Evolutionary conservation across 2,329 filamentous ascomycete species (phyloP).

Genomic region (Xylaria sp.): DNA sequence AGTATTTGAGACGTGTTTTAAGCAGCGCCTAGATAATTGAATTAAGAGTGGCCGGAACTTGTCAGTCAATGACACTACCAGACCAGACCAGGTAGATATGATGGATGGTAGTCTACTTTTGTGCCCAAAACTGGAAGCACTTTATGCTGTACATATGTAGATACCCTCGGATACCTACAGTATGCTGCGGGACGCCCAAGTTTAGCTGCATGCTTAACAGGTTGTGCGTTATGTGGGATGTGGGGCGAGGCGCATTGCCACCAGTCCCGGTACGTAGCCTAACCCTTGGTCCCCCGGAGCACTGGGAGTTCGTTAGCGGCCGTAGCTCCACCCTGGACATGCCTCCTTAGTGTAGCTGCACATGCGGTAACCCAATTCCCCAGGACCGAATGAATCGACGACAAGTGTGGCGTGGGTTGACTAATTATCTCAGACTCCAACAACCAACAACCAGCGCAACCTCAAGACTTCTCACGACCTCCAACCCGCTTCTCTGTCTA

Average conservation of each 20-base stretch:
- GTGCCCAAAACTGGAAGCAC: not conserved
- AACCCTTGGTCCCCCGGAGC: not conserved
- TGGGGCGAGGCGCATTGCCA: too few relatives aligned
- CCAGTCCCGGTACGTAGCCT: not conserved
- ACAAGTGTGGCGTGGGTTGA: slow-evolving; percentile 34
- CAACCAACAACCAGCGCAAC: slow-evolving; percentile 1
- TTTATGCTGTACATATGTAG: not conserved
- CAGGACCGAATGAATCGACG: slow-evolving; percentile 32
- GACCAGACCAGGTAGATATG: not conserved
- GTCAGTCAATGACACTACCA: not conserved
- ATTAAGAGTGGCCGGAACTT: not conserved
- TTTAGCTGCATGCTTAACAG: too few relatives aligned
- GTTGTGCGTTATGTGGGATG: too few relatives aligned
- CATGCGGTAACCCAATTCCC: slow-evolving; percentile 4
- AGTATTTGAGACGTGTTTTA: not conserved
- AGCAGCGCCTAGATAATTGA: not conserved
- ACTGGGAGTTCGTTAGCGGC: not conserved
- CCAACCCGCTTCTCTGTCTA: slow-evolving; percentile 1
- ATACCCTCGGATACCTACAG: too few relatives aligned
- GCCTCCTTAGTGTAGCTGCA: not conserved
- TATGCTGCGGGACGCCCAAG: not conserved
- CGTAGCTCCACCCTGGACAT: not conserved
- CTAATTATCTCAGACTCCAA: slow-evolving; percentile 3
- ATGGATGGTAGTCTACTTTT: not conserved
- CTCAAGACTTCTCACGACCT: not conserved